Evolutionary conservation across 2,329 filamentous ascomycete species (phyloP), one percentile per base, ranked within the genome.

Genomic region (Cytospora mali): DNA sequence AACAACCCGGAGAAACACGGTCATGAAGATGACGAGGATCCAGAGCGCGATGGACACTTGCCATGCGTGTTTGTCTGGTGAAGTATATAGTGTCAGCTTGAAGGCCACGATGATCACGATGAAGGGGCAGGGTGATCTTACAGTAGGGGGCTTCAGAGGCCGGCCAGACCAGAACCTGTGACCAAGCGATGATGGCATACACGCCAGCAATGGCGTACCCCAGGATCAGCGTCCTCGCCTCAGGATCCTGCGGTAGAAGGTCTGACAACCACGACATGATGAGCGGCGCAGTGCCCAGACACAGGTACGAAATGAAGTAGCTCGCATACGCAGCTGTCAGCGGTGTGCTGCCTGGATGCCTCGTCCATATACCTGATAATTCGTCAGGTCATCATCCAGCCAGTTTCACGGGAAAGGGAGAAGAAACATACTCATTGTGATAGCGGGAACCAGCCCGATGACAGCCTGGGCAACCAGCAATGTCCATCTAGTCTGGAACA

Each of bases 261-360:
- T 84, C 81, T 0, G 80, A 78, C 3, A 84, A 70, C 81, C 81
- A 84, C 0, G 80, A 76, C 65, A 83, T 78, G 49, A 84, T 81
- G 33, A 84, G 67, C 0, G 81, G 81, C 2, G 81, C 81, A 0
- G 81, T 84, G 1, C 81, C 81, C 3, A 82, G 71, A 18, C 73
- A 74, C 11, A 80, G 71, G 66, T 77, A 81, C 0, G 77, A 76
- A 67, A 84, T 79, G 66, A 84, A 83, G 64, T 82, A 83, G 55
- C 77, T 77, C 3, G 80, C 79, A 65, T 84, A 84, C 0, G 80
- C 81, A 2, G 77, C 77, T 0, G 76, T 75, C 0, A 84, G 58
- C 0, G 79, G 73, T 1, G 80, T 77, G 0, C 72, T 69, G 2
- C 68, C 66, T 0, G 81, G 80, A 29, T 80, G 74, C 1, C 75